Percentiles rank a stretch among this genome's conserved stretches.
phyloP scores from a whole-genome alignment of 202 grass and related monocot species.

The Brachypodium distachyon region DNA sequence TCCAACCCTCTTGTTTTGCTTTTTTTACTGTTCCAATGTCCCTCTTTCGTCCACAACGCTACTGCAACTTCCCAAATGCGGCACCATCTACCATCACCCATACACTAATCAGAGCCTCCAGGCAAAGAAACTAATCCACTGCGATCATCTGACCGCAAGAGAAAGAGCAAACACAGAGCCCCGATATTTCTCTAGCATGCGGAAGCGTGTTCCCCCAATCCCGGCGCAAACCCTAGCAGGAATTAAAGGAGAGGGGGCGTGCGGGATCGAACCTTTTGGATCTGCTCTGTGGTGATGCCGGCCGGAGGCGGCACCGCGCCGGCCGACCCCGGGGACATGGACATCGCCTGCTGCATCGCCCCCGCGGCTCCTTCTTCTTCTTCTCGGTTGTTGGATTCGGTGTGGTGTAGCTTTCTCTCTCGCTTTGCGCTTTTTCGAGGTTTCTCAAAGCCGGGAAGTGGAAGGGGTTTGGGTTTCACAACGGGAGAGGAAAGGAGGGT shows the following conservation, averaged over 20 bases:
- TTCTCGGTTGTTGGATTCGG: not conserved
- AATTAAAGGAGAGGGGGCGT: not conserved
- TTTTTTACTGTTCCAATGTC: not conserved
- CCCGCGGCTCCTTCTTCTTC: not conserved
- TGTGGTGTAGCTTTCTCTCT: not conserved
- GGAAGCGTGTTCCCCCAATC: not conserved
- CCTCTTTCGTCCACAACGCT: too few species aligned
- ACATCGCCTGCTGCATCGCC: constrained; percentile 77
- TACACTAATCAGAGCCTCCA: not conserved
- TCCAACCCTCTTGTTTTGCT: not conserved
- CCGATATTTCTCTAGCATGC: not conserved
- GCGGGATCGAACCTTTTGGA: constrained; percentile 63
- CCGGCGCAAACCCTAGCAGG: constrained; percentile 14
- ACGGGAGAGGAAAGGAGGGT: not conserved
- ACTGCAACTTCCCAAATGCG: too few species aligned
- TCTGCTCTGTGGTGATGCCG: constrained; percentile 93
- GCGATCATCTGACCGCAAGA: not conserved
- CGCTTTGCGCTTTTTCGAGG: not conserved
- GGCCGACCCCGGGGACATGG: constrained; percentile 31
- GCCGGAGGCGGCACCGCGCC: constrained; percentile 32
- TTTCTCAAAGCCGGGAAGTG: not conserved
- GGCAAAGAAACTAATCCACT: not conserved
- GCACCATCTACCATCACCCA: not conserved
- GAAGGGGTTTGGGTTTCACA: not conserved
- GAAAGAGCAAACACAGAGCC: not conserved